phyloP scores from a whole-genome alignment of 2,329 filamentous ascomycete species.

The Zelopaecilomyces penicillatus region DNA sequence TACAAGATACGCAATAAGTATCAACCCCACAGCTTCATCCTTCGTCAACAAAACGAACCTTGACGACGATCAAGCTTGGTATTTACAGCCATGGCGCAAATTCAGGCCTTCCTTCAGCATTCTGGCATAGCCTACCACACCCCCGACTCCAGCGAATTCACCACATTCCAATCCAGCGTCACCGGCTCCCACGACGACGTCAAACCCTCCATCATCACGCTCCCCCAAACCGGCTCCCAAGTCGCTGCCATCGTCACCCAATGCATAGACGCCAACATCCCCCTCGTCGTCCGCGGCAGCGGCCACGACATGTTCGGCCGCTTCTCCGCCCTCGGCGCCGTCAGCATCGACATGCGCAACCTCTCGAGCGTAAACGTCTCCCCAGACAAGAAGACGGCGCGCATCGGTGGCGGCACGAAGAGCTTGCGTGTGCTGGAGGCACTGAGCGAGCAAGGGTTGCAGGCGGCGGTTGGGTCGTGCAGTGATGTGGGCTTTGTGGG shows the following conservation, averaged over 20 bases:
- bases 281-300: constrained; percentile 20
- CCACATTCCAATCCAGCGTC: neutral
- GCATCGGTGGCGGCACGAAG: constrained; percentile 25
- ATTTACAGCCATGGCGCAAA: too few species aligned
- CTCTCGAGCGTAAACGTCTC: constrained; percentile 22
- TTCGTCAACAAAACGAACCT: too few species aligned
- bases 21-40: too few species aligned
- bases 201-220: neutral
- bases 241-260: neutral
- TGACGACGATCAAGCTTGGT: too few species aligned
- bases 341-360: constrained; percentile 30
- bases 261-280: neutral
- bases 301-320: constrained; percentile 28
- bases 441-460: constrained; percentile 21
- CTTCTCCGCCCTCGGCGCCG: constrained; percentile 19
- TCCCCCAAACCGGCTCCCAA: neutral
- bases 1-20: too few species aligned
- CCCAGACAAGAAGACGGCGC: constrained; percentile 19
- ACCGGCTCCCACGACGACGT: neutral
- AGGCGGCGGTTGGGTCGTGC: constrained; percentile 18
- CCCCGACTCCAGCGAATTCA: neutral
- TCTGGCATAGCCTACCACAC: neutral
- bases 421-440: constrained; percentile 14
- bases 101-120: neutral
- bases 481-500: constrained; percentile 24